Conservation (phyloP, 2,329 filamentous ascomycete genomes). For the Cladosporium sp. region DNA sequence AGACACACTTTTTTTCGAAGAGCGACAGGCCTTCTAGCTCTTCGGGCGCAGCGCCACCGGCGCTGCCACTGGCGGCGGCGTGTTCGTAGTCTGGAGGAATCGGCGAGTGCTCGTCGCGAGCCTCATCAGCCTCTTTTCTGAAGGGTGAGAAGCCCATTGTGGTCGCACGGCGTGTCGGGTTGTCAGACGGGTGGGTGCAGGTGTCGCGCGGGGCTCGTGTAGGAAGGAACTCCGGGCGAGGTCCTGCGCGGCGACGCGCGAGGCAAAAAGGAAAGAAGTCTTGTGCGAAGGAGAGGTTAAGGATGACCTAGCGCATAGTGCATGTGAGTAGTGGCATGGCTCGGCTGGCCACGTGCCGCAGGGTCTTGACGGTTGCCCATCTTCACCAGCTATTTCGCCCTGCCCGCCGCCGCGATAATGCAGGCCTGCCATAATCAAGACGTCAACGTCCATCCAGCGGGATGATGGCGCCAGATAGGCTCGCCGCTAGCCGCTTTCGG, state of each 20-base stretch:
- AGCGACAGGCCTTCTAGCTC: slow-evolving; percentile 29
- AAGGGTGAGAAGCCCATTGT: not conserved
- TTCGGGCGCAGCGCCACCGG: not conserved
- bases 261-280: not conserved
- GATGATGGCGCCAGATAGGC: too few species aligned
- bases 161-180: not conserved
- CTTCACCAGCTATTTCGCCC: too few species aligned
- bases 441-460: too few species aligned
- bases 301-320: not conserved
- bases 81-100: slow-evolving; percentile 6
- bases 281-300: not conserved
- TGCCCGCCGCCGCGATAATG: too few species aligned
- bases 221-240: not conserved
- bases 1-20: slow-evolving; percentile 39
- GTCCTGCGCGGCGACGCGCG: not conserved
- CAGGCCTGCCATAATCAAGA: too few species aligned
- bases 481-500: too few species aligned
- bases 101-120: not conserved
- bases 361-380: not conserved
- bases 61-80: not conserved
- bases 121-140: not conserved
- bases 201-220: not conserved
- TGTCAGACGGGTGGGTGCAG: not conserved
- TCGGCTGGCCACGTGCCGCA: not conserved
- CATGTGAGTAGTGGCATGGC: not conserved